Conservation (phyloP, 2,329 filamentous ascomycete genomes). For the Fusarium nisikadoi region DNA sequence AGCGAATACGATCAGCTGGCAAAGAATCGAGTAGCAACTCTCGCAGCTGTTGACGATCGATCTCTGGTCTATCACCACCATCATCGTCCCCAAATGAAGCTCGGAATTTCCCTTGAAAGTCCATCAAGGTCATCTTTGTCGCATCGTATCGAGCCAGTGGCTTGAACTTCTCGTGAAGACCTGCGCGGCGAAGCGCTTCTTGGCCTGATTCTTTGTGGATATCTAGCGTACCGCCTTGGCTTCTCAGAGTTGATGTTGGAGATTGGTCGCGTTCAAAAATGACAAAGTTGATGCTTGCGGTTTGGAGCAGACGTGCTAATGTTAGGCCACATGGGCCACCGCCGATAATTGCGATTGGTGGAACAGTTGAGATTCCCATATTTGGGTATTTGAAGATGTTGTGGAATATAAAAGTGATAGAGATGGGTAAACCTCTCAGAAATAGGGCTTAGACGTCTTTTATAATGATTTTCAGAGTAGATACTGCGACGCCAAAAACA, state of each 20-base stretch:
- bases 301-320: neutral
- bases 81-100: neutral
- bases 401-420: neutral
- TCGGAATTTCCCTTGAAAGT: neutral
- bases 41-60: neutral
- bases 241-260: neutral
- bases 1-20: neutral
- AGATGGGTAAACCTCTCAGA: rapidly evolving
- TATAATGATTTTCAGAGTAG: neutral
- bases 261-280: neutral
- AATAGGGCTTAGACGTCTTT: rapidly evolving
- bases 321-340: constrained; percentile 1
- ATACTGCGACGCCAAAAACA: rapidly evolving
- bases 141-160: constrained; percentile 2
- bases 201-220: neutral
- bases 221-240: constrained; percentile 1
- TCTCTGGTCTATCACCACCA: neutral
- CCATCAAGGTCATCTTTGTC: neutral
- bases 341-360: constrained; percentile 3
- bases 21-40: neutral
- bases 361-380: neutral
- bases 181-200: neutral
- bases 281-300: neutral
- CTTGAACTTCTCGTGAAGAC: neutral
- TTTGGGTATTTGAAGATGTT: rapidly evolving